Evolutionary conservation across 768 basidiomycete species (phyloP).

Genomic region (Lactarius hengduanensis): DNA sequence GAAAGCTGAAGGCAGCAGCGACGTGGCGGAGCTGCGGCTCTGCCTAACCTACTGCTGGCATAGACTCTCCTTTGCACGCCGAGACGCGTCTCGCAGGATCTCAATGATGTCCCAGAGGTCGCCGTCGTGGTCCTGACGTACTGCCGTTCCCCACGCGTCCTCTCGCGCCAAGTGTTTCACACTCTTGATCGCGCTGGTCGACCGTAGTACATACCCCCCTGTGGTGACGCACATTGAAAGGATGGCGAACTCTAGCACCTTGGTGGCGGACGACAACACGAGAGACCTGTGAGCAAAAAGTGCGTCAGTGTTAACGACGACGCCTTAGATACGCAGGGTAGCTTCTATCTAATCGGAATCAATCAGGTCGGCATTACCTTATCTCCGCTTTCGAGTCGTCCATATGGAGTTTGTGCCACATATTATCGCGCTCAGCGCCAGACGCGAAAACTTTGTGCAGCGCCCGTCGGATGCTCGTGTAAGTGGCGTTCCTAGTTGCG

Average conservation of each 20-base stretch:
- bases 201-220: slow-evolving; percentile 44
- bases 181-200: slow-evolving; percentile 1
- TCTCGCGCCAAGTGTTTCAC: slow-evolving; percentile 8
- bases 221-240: slow-evolving; percentile 51
- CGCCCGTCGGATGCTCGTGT: slow-evolving; percentile 42
- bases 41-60: not conserved
- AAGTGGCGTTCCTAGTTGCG: slow-evolving; percentile 31
- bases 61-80: not conserved
- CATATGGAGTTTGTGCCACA: slow-evolving; percentile 34
- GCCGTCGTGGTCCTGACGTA: not conserved
- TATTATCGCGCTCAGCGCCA: slow-evolving; percentile 29
- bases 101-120: slow-evolving; percentile 1
- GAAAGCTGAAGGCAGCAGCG: no score
- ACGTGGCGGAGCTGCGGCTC: not conserved
- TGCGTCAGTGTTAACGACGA: not conserved
- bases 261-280: slow-evolving; percentile 44
- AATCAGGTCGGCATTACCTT: slow-evolving; percentile 7
- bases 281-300: slow-evolving; percentile 37
- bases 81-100: slow-evolving; percentile 11
- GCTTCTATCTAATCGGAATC: not conserved
- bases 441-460: slow-evolving; percentile 41
- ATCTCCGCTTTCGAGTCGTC: slow-evolving; percentile 33
- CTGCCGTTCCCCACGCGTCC: not conserved
- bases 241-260: slow-evolving; percentile 47
- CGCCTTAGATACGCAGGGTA: not conserved